Conservation (phyloP, 2,329 filamentous ascomycete genomes). For the Magnaporthales sp. region DNA sequence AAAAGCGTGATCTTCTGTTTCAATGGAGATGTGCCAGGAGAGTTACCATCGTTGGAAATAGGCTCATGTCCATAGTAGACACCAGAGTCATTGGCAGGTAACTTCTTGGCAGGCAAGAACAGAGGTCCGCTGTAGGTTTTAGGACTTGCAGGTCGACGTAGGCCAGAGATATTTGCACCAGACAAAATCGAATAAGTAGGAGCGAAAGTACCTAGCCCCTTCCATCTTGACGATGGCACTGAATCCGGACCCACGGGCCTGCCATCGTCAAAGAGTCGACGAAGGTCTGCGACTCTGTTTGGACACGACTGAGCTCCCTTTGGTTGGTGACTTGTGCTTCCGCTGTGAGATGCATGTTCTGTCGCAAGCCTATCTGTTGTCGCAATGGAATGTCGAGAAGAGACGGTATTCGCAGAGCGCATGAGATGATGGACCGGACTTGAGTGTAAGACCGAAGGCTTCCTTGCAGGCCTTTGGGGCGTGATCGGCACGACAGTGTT, state of each 20-base stretch:
- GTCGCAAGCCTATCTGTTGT: not conserved
- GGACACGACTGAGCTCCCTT: constrained; percentile 1
- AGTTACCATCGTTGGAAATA: not conserved
- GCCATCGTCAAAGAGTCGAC: constrained; percentile 18
- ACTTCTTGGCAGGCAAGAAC: not conserved
- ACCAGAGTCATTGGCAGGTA: not conserved
- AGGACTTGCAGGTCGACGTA: not conserved
- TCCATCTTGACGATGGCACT: not conserved
- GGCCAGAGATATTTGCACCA: not conserved
- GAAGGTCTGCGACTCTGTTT: constrained; percentile 20
- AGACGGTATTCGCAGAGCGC: not conserved
- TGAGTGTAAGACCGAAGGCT: not conserved
- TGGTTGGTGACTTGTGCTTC: not conserved
- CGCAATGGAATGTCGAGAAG: not conserved
- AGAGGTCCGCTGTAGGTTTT: not conserved
- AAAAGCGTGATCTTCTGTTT: constrained; percentile 18
- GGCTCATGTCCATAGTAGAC: not conserved
- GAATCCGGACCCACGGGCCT: not conserved
- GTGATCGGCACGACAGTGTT: not conserved
- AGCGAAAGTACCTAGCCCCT: not conserved
- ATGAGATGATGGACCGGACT: not conserved
- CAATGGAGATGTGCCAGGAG: constrained; percentile 4
- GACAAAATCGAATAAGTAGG: not conserved
- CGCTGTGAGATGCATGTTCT: not conserved
- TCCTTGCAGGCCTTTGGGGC: not conserved